Evolutionary conservation across 2,329 filamentous ascomycete genomes (phyloP), one percentile per base, ranked within the genome.

Genomic region (Aspergillus ruber): DNA sequence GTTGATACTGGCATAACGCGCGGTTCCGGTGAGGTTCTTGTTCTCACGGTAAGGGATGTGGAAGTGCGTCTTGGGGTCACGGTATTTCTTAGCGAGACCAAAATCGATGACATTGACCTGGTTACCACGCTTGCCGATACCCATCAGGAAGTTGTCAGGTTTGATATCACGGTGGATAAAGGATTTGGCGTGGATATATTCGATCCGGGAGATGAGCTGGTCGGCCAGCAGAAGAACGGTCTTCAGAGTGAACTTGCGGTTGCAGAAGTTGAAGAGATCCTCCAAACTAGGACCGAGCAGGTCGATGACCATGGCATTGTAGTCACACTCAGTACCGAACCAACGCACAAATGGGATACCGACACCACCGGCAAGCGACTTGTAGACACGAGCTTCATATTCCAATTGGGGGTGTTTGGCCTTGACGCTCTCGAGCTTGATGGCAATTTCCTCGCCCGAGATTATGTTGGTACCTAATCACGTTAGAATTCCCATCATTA

Each of bases 111-210:
- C 91, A 62, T 97, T 97, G 79, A 98, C 91, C 78, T 97, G 91
- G 77, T 97, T 98, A 57, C 93, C 93, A 66, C 91, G 89, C 82
- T 97, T 97, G 67, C 93, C 93, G 63, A 97, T 97, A 54, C 91
- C 91, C 91, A 97, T 96, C 43, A 97, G 79, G 77, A 97, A 98
- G 82, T 98, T 97, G 79, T 98, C 93, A 29, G 93, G 93, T 81
- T 98, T 98, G 79, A 98, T 98, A 72, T 98, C 93, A 74, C 93
- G 90, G 76, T 98, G 93, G 70, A 97, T 97, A 73, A 98, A 97
- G 7, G 90, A 96, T 76, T 97, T 97, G 77, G 93, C 93, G 72
- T 98, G 93, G 63, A 98, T 98, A 77, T 97, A 97, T 75, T 98
- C 93, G 72, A 98, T 96, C 63, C 93, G 90, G 57, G 91, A 97